Base-by-base conservation (phyloP, 192 early-diverging fungal genomes). In the Phlyctochytrium arcticum region DNA sequence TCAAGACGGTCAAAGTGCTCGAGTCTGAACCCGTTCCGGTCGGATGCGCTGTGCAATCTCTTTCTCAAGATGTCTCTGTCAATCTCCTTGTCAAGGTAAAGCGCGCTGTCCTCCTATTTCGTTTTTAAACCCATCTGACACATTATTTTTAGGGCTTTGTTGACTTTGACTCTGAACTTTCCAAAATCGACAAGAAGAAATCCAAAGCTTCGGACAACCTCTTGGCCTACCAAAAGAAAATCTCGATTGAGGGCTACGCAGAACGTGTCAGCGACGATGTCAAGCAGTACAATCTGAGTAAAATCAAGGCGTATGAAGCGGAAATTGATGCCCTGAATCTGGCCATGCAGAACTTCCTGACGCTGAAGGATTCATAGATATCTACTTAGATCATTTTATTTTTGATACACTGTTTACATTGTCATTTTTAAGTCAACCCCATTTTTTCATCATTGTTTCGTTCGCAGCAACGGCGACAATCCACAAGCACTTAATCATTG, bases 91-190 rank as follows among this genome's bases (percentile, higher is more conserved):
- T 94, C 26, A 60, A 61, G 55, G 65, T 65, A 42, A 10, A n/a
- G 37, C 37, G 37, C n/a, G 37, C 37, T 42, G 37, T 42, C n/a
- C 9, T 42, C 37, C 8, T 42, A n/a, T 42, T 42, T 42, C 37
- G 8, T 42, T 42, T 42, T n/a, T 42, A 42, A 42, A 10, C n/a
- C 8, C 37, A 10, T 51, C 7, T 51, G 17, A 12, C 21, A 10
- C 9, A 9, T 26, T 8, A 24, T 29, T 1, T 26, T 12, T 83
- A 87, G 68, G 89, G 88, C 15, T 70, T 74, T 57, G 87, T 94
- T 29, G 86, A 94, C 66, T 84, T 96, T 64, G 89, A 88, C 62
- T 82, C 84, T 37, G 94, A 96, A 74, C 77, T 96, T 42, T 65
- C 68, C 50, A 93, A 94, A 72, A 74, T 94, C 48, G 81, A 90